Evolutionary conservation across 495 filamentous ascomycete genomes (phyloP), one percentile per base, ranked within the genome.

Genomic region (Neurospora sp.): DNA sequence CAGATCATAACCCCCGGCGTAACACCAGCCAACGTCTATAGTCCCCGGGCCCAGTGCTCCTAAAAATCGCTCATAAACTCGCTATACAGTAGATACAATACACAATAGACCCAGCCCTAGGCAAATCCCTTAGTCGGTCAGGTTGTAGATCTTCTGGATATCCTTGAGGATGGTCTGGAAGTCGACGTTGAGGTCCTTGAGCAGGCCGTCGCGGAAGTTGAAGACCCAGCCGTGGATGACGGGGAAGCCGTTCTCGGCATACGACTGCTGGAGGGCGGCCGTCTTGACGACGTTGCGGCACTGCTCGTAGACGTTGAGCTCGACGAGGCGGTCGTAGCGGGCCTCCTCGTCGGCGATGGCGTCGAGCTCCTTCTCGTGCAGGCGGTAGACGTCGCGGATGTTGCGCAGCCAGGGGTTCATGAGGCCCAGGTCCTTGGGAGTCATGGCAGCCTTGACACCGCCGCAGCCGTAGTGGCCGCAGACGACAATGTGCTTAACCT

Each of bases 401-500:
- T 89, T 88, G 73, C 87, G 82, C 62, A 91, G 84, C 88, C 88
- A 91, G 23, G 85, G 84, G 80, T 91, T 89, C 72, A 91, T 80
- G 39, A 89, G 75, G 23, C 89, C 88, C 70, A 90, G 74, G 77
- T 88, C 86, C 79, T 87, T 85, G 74, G 86, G 81, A 4, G 83
- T 85, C 82, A 91, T 86, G 76, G 89, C 87, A 7, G 88, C 89
- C 80, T 88, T 88, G 74, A 91, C 87, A 69, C 89, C 89, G 44
- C 89, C 89, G 81, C 89, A 91, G 79, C 86, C 86, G 80, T 89
- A 89, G 81, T 91, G 89, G 10, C 89, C 89, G 79, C 88, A 90
- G 40, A 91, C 87, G 75, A 91, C 84, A 75, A 91, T 87, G 82
- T 90, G 88, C 82, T 90, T 89, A 74, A 89, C 88, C 76, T 88